Percentiles rank a stretch among this genome's conserved stretches.
phyloP scores from a whole-genome alignment of 257 asterid species.

The Primulina huaijiensis region DNA sequence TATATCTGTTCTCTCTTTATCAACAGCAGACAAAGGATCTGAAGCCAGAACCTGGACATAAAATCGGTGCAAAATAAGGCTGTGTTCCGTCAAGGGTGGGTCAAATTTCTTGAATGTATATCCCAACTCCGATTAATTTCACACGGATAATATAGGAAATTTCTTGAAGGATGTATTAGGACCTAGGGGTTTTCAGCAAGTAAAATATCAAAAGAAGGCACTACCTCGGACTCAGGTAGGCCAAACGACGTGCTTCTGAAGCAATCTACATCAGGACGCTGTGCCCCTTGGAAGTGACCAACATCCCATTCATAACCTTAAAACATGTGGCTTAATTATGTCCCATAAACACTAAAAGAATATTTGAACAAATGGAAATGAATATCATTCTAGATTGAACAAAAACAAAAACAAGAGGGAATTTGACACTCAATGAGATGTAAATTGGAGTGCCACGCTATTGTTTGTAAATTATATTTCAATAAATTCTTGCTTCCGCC shows the following conservation, averaged over 20 bases:
- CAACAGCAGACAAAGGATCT: constrained; percentile 76
- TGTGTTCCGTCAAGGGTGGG: neutral
- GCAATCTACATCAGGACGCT: constrained; percentile 89
- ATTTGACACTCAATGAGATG: no score
- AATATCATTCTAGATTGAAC: neutral
- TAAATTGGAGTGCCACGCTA: no score
- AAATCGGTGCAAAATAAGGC: constrained; percentile 14
- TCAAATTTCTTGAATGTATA: no score
- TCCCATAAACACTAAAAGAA: constrained; percentile 1
- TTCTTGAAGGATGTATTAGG: neutral
- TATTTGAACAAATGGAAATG: neutral
- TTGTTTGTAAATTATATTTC: no score
- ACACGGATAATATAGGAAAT: neutral
- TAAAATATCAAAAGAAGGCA: constrained; percentile 24
- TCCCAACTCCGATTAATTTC: neutral
- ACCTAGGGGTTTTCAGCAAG: neutral
- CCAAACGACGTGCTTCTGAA: constrained; percentile 88
- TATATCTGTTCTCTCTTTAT: constrained; percentile 75
- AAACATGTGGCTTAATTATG: constrained; percentile 20
- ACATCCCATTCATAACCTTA: constrained; percentile 98
- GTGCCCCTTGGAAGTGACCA: constrained; percentile 90
- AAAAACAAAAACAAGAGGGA: neutral
- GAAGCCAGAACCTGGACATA: constrained; percentile 48
- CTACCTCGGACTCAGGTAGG: constrained; percentile 62
- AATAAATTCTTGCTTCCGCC: no score